Conservation (phyloP, 257 asterid genomes). For the Jasminum sambac region DNA sequence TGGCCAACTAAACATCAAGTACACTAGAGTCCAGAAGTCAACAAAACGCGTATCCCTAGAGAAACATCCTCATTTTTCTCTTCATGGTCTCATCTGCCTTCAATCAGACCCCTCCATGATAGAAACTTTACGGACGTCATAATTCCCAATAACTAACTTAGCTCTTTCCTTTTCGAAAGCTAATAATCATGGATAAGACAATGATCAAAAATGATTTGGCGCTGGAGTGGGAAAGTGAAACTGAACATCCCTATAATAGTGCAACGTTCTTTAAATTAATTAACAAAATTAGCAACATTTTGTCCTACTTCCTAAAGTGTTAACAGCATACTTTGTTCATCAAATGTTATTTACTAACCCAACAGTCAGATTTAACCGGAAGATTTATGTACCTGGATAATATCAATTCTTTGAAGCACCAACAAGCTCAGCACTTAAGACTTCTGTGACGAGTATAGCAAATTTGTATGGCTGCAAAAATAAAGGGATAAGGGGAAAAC, state of each 20-base stretch:
- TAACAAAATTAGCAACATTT: not conserved
- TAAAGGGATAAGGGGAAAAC: not conserved
- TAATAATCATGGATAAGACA: not conserved
- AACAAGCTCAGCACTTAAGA: not conserved
- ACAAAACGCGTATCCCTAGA: not conserved
- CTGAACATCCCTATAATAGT: not conserved
- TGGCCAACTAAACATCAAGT: not conserved
- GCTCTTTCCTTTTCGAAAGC: conserved; percentile 1
- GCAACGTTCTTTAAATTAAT: not conserved
- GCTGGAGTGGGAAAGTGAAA: not conserved
- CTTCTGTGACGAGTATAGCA: not conserved
- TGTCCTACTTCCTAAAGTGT: not conserved
- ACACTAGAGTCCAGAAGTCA: not conserved
- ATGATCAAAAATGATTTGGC: not conserved
- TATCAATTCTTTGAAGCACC: not conserved
- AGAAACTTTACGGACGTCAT: not conserved
- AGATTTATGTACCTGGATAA: not conserved
- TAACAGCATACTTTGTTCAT: not conserved
- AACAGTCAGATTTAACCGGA: not conserved
- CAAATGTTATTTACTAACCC: not conserved
- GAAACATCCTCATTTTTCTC: conserved; percentile 2
- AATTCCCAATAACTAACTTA: not conserved
- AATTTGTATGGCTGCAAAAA: not conserved
- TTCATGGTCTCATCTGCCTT: not conserved
- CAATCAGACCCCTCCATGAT: conserved; percentile 1